Base-by-base conservation (phyloP, 352 stramenopile genomes). In the Phytophthora constricta region DNA sequence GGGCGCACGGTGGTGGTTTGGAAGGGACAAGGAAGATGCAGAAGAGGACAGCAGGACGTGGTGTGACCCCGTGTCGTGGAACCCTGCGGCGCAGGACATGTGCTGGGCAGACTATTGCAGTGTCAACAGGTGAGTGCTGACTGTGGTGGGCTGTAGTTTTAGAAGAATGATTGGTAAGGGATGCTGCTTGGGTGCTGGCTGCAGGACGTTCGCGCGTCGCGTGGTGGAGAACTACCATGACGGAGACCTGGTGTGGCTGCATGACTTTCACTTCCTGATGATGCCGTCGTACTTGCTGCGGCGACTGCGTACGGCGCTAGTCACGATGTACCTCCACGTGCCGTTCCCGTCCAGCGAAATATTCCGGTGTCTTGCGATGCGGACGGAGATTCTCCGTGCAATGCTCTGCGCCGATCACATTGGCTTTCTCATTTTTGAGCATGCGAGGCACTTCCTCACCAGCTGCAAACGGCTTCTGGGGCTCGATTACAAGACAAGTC, bases 341-440 rank as follows among this genome's bases (percentile, higher is more conserved):
- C 98, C 98, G 50, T 99, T 99, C 62, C 97, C 98, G 17, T 98
- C 92, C 22, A 98, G 93, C 14, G 98, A 99, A 74, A 99, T 99
- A 49, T 99, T 99, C 64, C 84, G 97, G 10, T 99, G 96, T 4
- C 84, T 99, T 41, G 78, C 84, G 0, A 88, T 92, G 72, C 79
- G 94, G 19, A 96, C 95, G 8, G 90, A 96, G 69, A 93, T 98
- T 53, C 76, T 98, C 19, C 88, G 94, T 28, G 91, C 88, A 2
- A 93, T 98, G 76, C 76, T 98, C 20, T 92, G 85, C 34, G 89
- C 93, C 5, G 92, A 98, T 68, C 89, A 98, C 69, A 95, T 98
- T 42, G 94, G 94, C 7, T 98, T 98, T 57, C 80, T 98, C 51
- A 85, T 96, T 43, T 98, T 97, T 72, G 95, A 98, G 75, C 96